Base-by-base conservation (phyloP, 164 flowering plant genomes). In the Piper betle region DNA sequence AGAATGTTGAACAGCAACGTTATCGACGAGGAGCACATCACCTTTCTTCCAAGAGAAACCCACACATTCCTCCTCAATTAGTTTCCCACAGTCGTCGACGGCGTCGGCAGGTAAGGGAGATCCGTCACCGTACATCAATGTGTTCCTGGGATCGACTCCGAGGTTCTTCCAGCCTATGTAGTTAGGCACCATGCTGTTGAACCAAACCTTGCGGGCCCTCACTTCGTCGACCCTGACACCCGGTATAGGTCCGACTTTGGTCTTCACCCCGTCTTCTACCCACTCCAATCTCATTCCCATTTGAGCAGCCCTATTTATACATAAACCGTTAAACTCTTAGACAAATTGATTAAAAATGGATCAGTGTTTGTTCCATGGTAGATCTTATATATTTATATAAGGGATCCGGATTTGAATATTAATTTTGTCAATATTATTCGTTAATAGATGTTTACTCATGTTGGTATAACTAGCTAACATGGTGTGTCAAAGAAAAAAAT, bases 41-140 rank as follows among this genome's bases (percentile, higher is more conserved):
- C 88, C 88, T 64, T 77, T 78, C 68, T 79, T 74, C 86, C 86
- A 84, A 50, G 74, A 77, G 69, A 84, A 79, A 39, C 77, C 81
- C 37, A 84, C 78, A 73, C 86, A 80, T 52, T 84, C 88, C 63
- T 84, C 86, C 65, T 84, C 88, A 20, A 81, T 78, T 54, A 81
- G 81, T 69, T 80, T 73, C 60, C 33, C 80, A 61, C 84, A 78
- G 58, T 83, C 72, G 66, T 75, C 75, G 71, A 74, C 86, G 0
- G 79, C 61, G 16, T 76, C 10, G 2, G 33, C 64, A 1, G 89
- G 79, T 57, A 84, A 71, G 59, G 77, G 80, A 2, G 75, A 80
- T 5, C 81, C 84, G 16, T 84, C 88, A 0, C 84, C 85, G 76
- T 76, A 70, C 2, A 52, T 37, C 6, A 84, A 81, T 0, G 80